phyloP scores from a whole-genome alignment of 257 asterid genomes.

The Fraxinus quadrangulata region DNA sequence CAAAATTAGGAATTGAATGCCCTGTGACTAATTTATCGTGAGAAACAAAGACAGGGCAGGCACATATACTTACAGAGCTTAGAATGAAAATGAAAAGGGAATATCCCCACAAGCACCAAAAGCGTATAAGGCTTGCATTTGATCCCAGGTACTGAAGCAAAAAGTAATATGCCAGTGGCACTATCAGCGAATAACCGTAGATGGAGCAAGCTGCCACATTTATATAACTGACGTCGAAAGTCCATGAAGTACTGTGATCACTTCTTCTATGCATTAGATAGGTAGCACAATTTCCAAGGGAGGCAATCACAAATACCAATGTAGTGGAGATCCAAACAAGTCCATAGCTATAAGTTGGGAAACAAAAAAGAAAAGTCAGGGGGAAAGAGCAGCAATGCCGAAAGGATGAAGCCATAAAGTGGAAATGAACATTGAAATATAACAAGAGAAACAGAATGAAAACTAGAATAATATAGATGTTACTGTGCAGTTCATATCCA shows the following conservation, averaged over 20 bases:
- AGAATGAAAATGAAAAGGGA: conserved; percentile 83
- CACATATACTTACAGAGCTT: conserved; percentile 65
- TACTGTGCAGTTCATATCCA: neutral
- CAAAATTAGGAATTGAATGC: conserved; percentile 11
- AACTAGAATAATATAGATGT: neutral
- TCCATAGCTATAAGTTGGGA: conserved; percentile 64
- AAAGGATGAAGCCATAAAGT: conserved; percentile 9
- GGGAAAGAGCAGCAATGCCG: neutral
- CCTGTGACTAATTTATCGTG: neutral
- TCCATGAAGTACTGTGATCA: conserved; percentile 55
- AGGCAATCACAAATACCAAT: conserved; percentile 73
- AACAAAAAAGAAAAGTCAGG: conserved; percentile 15
- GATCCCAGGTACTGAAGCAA: conserved; percentile 83
- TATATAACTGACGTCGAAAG: conserved; percentile 77
- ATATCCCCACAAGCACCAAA: conserved; percentile 99
- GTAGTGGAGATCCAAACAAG: conserved; percentile 96
- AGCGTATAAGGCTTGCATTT: conserved; percentile 79
- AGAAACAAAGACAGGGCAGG: conserved; percentile 3
- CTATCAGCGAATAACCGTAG: conserved; percentile 83
- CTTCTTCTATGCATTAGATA: conserved; percentile 67
- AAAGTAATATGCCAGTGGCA: conserved; percentile 90
- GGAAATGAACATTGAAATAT: neutral
- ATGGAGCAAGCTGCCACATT: conserved; percentile 77
- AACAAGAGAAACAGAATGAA: neutral
- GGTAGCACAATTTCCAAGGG: conserved; percentile 88